Base-by-base conservation (phyloP, 768 basidiomycete genomes). In the Leccinum ochraceum region DNA sequence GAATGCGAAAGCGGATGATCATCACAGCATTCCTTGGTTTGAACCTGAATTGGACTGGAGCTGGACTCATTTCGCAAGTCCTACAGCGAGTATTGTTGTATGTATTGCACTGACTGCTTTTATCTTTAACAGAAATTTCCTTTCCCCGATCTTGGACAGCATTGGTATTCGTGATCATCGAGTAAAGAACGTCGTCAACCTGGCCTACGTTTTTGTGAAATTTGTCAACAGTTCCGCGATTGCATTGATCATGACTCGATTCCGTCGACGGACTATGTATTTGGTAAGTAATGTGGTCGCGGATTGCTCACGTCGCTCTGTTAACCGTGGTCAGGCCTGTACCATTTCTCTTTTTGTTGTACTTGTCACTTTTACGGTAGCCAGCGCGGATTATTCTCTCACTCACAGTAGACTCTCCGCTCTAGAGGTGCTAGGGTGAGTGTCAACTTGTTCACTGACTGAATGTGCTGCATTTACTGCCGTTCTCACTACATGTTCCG, bases 381-480 rank as follows among this genome's bases (percentile, higher is more conserved):
- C 24, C 14, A 50, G 49, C 8, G 49, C 49, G 26, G 24, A 50
- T 14, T 50, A 50, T 50, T 50, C 49, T 50, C 24, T 26, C 49
- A 50, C 22, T 26, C 24, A 26, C 16, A 50, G 8, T 50, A 26
- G 14, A 50, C 13, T 24, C 49, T 26, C 49, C 16, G 49, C 49
- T 16, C 24, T 24, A 22, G 49, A 22, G 26, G 49, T 50, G 24
- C 49, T 50, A 26, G 49, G 22, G 49, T 50, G 49, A 50, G 48
- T 49, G 24, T 24, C 11, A 49, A 6, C 7, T 50, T 28, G 11
- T 49, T 26, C 24, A 14, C 5, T n/a, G n/a, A n/a, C n/a, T 10
- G 4, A 3, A 24, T 26, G 3, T 26, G 24, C 24, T 26, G 16
- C 6, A 0, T 30, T 0, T 0, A 30, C 28, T 30, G 2, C 28